Evolutionary conservation across 139 green algal genomes (phyloP), one percentile per base, ranked within the genome.

Genomic region (Raphidocelis subcapitata): DNA sequence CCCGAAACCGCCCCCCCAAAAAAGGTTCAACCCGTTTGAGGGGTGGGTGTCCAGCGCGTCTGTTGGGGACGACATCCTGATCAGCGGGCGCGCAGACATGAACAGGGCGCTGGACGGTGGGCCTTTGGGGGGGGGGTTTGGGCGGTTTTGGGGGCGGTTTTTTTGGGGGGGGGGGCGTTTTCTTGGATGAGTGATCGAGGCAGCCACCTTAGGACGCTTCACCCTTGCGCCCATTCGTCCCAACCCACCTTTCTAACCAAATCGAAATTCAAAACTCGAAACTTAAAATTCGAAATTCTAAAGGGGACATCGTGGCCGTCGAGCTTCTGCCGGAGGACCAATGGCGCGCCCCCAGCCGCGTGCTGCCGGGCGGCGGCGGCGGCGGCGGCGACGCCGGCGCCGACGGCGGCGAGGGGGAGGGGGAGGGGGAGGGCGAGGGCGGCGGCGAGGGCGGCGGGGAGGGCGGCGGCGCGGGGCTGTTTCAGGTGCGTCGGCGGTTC

Each of bases 61-160:
- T 46, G 82, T 91, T 46, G 90, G 87, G 0, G 69, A 81, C 44
- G 90, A 96, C 79, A 94, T 97, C 66, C 76, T 95, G 23, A 82
- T 97, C 49, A 75, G 47, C 18, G 89, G 88, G 26, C 77, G 86
- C 20, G 24, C 82, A 0, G 86, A 85, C 66, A 92, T 96, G 86
- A 97, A 97, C 84, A 76, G 93, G 0, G 93, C 93, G 2, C 81
- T 97, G 29, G 89, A 89, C 64, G 83, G 82, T 89, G 68, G 65
- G 67, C 18, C 16, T n/a, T n/a, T n/a, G n/a, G n/a, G 65, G 47
- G 18, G 28, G 33, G 55, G 16, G 24, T 57, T 1, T 37, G 41
- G 47, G 21, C 8, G 8, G 41, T 12, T 49, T 49, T 49, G 41
- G 12, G 8, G 8, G 41, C 41, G 41, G 8, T 49, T 49, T 49